These are phyloP conservation scores for Nemania abortiva DNA, from an alignment of 2,329 filamentous ascomycete genomes.

Conservation along the genomic window DNA sequence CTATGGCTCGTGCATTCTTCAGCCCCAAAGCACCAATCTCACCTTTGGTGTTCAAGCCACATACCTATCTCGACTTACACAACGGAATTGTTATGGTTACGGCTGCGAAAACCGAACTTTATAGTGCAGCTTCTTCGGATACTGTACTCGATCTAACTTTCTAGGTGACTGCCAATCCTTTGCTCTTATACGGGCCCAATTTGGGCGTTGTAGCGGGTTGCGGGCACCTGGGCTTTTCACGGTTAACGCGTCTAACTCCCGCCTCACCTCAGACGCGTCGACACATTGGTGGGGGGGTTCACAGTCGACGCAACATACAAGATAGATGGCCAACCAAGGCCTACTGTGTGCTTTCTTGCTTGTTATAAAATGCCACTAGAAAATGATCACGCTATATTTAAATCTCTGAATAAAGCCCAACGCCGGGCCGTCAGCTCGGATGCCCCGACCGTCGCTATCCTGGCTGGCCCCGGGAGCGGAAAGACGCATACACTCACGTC, in stretches of 20 bases:
- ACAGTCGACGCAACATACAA: slow-evolving; percentile 3
- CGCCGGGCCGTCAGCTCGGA: slow-evolving; percentile 66
- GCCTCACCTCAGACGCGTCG: slow-evolving; percentile 33
- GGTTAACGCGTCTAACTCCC: slow-evolving; percentile 36
- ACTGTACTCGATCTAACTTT: background rate
- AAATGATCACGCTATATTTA: slow-evolving; percentile 54
- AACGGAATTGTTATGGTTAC: background rate
- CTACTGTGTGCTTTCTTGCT: background rate
- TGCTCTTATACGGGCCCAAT: background rate
- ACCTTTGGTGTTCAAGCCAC: background rate
- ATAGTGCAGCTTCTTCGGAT: background rate
- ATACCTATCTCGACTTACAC: slow-evolving; percentile 12
- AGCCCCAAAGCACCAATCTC: slow-evolving; percentile 20
- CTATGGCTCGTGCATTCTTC: slow-evolving; percentile 10
- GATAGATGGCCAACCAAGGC: slow-evolving; percentile 14
- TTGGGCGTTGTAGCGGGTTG: background rate
- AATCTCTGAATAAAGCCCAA: slow-evolving; percentile 67
- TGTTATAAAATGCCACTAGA: slow-evolving; percentile 43
- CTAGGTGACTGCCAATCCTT: background rate
- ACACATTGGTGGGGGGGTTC: background rate
- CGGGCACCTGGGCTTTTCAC: background rate
- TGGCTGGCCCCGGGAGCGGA: slow-evolving; percentile 78
- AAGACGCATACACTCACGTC: slow-evolving; percentile 97
- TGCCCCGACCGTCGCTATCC: slow-evolving; percentile 70
- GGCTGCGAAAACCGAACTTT: background rate